Evolutionary conservation across 805 yeast genomes (phyloP), one percentile per base, ranked within the genome.

Genomic region (Saturnispora diversa): DNA sequence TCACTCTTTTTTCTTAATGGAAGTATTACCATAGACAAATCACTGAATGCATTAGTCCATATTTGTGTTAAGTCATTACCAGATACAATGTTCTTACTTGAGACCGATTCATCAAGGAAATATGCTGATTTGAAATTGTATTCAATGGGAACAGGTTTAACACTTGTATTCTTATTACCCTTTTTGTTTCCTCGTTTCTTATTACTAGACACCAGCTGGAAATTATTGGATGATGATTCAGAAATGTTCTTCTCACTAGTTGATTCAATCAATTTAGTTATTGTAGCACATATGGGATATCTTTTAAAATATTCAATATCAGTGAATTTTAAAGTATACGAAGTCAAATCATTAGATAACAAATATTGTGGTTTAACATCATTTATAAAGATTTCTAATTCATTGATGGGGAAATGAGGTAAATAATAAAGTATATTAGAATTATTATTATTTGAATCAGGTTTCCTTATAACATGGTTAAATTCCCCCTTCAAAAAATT

Each of bases 361-460:
- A 62, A 34, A 42, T 43, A 46, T 2, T n/a, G 10, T 1, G 66
- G 65, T 11, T 51, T 37, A 6, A 42, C 47, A 1, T 11, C 16
- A 1, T 29, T 15, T 2, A 63, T 19, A 4, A 60, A 41, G 1
- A 28, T 12, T 32, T 63, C 66, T n/a, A 63, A 21, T 2, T 53
- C 43, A 5, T 42, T 43, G 5, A 60, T 53, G 2, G 66, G 66
- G 9, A 53, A 46, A 48, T 63, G 67, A 0, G 67, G 66, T 56
- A 61, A 50, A 40, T 47, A 62, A 30, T 52, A 60, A 13, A 62
- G 39, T 6, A 38, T 28, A 2, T n/a, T 11, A 12, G 26, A 37
- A 3, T 22, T 12, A n/a, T n/a, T n/a, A n/a, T n/a, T n/a, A 1
- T 34, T 35, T 2, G 16, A 4, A 3, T 35, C 22, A 3, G 19